Conservation (phyloP, 768 basidiomycete genomes). For the Cystofilobasidium ferigula region DNA sequence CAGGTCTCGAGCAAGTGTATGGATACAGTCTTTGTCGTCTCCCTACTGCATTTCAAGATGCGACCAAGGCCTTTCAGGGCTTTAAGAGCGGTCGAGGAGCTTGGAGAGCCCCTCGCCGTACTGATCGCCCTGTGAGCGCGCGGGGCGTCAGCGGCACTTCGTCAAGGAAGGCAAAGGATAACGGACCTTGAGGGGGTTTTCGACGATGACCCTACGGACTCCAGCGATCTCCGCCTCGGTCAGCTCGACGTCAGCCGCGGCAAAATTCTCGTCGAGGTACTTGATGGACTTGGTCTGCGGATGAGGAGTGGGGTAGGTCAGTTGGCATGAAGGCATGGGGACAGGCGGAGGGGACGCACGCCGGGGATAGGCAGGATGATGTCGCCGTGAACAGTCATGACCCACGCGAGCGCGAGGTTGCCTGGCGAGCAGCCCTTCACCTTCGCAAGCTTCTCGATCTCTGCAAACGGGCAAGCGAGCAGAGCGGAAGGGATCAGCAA, state of each 20-base stretch:
- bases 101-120: no score
- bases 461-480: slow-evolving; percentile 6
- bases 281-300: slow-evolving; percentile 11
- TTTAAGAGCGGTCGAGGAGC: no score
- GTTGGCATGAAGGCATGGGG: neutral
- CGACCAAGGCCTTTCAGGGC: no score
- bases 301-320: slow-evolving; percentile 17
- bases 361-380: slow-evolving; percentile 36
- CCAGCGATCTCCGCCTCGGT: slow-evolving; percentile 32
- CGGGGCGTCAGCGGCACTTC: no score
- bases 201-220: slow-evolving; percentile 30
- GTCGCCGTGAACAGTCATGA: slow-evolving; percentile 32
- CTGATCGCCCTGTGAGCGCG: no score
- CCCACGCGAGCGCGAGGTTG: slow-evolving; percentile 40
- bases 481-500: neutral
- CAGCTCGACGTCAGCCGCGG: slow-evolving; percentile 30
- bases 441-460: slow-evolving; percentile 36
- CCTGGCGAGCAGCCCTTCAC: slow-evolving; percentile 37
- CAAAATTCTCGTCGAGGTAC: slow-evolving; percentile 34
- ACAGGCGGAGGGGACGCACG: slow-evolving; percentile 24
- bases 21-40: no score
- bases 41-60: no score
- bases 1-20: no score
- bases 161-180: no score
- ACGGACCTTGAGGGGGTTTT: no score